Evolutionary conservation across 1,139 yeast genomes (phyloP), one percentile per base, ranked within the genome.

Genomic region (Zygosaccharomyces sapae): DNA sequence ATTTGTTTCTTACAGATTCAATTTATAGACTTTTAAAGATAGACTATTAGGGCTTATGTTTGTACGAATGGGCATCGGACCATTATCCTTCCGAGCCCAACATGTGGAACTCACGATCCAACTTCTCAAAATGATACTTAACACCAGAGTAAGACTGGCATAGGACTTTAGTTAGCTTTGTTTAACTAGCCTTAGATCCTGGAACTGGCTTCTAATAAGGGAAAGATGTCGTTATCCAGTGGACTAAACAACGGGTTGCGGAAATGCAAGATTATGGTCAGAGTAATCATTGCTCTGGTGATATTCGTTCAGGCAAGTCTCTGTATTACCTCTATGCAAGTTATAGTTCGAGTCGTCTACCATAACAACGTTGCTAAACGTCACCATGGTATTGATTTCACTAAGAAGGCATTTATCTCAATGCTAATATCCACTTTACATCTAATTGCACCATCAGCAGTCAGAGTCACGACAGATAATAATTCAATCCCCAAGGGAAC

Each of bases 391-490:
- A 34, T 62, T 33, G 59, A 65, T 45, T 34, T 44, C 8, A 57
- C 67, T 1, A 65, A 66, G 47, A 58, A 58, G 35, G 49, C 53
- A 10, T 66, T 66, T 47, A 57, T 66, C 9, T 48, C 59, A 27
- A 44, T 65, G 7, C 46, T 64, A 40, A 54, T 59, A 4, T 53
- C 67, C 1, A 60, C 64, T 20, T 43, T 63, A 31, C 53, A 55
- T 10, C 46, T 63, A 7, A 62, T 58, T 22, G 65, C 69, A 4
- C 66, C 68, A 12, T 61, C 67, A 4, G 45, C 54, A 8, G 61
- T 66, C 1, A 54, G 68, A 41, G 54, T 66, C 5, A 59, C 68
- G 5, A 57, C 64, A 5, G 66, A 63, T 22, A 59, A 56, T 42
- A 49, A 48, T 24, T 46, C 58, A 4, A 55, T 63, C 13, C 56